These are phyloP conservation scores for Coccomyxa sp. DNA, from an alignment of 139 green algal species.

Conservation along the genomic window DNA sequence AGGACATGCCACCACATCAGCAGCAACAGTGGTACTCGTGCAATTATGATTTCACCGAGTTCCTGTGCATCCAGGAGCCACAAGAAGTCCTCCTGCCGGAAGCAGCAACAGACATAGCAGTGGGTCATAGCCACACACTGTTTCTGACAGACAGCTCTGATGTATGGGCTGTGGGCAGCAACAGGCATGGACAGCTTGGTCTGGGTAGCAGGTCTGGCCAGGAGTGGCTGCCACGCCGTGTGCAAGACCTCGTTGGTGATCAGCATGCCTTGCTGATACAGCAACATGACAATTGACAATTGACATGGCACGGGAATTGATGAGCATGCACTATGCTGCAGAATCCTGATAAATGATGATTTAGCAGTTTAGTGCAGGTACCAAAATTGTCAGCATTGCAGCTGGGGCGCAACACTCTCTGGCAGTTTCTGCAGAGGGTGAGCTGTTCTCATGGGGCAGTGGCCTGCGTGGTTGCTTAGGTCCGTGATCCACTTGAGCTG, in stretches of 20 bases:
- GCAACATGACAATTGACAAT: not conserved
- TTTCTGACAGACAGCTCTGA: constrained; percentile 1
- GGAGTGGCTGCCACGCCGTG: not conserved
- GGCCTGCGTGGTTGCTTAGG: constrained; percentile 13
- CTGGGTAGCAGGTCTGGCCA: constrained; percentile 8
- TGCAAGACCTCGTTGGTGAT: constrained; percentile 10
- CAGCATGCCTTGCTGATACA: not conserved
- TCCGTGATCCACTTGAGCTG: not conserved
- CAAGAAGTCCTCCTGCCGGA: constrained; percentile 27
- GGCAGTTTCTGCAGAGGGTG: constrained; percentile 6
- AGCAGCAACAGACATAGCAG: constrained; percentile 5
- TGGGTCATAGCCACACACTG: constrained; percentile 8
- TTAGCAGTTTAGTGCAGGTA: not conserved
- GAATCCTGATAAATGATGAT: too few relatives aligned
- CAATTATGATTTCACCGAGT: too few relatives aligned
- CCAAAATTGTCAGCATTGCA: constrained; percentile 5
- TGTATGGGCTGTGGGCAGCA: constrained; percentile 13
- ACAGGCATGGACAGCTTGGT: constrained; percentile 18
- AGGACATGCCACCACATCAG: too few relatives aligned
- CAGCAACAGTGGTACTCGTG: too few relatives aligned
- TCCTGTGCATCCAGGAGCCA: not conserved
- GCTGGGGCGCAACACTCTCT: constrained; percentile 23
- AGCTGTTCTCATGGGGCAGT: constrained; percentile 23
- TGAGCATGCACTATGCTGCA: too few relatives aligned
- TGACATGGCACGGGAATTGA: not conserved